Conservation (phyloP, 1,284 basidiomycete species). For the Hypsizygus ulmarius region DNA sequence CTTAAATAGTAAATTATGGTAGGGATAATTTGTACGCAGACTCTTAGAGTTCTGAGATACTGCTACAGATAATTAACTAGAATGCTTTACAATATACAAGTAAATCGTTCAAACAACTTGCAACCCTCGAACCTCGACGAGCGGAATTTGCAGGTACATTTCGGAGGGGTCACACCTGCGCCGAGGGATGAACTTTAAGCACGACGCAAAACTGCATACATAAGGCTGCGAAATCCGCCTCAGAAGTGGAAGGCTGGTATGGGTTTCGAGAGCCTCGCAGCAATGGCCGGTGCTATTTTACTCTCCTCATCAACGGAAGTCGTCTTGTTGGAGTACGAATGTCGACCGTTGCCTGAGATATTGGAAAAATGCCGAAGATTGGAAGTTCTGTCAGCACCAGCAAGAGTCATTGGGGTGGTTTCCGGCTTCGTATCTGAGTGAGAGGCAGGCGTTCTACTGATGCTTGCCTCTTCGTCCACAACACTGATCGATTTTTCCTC, state of each 20-base stretch:
- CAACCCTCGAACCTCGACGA: too few species aligned
- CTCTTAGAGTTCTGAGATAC: too few species aligned
- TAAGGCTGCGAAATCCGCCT: conserved; percentile 1
- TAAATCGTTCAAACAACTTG: too few species aligned
- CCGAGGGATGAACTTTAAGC: not conserved
- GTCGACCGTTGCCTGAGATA: not conserved
- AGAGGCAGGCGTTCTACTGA: not conserved
- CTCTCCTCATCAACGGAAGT: not conserved
- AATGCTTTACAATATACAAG: too few species aligned
- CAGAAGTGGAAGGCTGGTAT: conserved; percentile 25
- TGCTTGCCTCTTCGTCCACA: conserved; percentile 15
- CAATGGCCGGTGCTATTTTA: not conserved
- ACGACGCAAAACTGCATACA: not conserved
- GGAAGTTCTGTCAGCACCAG: not conserved
- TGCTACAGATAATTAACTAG: too few species aligned
- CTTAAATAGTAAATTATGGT: too few species aligned
- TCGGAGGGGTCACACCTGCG: not conserved
- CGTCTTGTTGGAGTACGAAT: conserved; percentile 3
- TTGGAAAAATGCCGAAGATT: conserved; percentile 1
- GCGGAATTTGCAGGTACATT: too few species aligned
- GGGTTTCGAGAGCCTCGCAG: conserved; percentile 22
- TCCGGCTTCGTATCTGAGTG: not conserved
- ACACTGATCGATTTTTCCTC: conserved; percentile 13
- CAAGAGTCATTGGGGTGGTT: not conserved
- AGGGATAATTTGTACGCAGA: too few species aligned